Conservation (phyloP, 108 stramenopile species). For the Nitzschia sp. region DNA sequence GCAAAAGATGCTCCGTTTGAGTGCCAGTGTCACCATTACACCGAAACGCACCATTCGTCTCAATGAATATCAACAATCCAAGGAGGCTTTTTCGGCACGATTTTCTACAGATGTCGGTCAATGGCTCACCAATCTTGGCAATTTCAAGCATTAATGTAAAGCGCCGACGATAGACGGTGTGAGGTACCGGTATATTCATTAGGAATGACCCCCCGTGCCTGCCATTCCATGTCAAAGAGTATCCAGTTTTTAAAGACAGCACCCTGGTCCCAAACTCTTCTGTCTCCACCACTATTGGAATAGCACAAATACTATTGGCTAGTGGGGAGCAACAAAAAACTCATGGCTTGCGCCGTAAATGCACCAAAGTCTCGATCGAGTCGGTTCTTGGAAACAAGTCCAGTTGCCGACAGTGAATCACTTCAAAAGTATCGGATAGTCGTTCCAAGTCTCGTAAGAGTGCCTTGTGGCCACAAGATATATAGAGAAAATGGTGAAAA, state of each 20-base stretch:
- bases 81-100: slow-evolving; percentile 30
- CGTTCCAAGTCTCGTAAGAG: slow-evolving; percentile 63
- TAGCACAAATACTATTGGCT: no score
- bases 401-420: slow-evolving; percentile 53
- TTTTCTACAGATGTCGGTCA: slow-evolving; percentile 44
- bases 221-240: no score
- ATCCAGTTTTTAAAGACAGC: no score
- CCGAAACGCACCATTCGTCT: slow-evolving; percentile 38
- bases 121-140: slow-evolving; percentile 48
- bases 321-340: no score
- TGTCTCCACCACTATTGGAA: no score
- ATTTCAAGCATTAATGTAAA: slow-evolving; percentile 19
- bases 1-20: slow-evolving; percentile 23
- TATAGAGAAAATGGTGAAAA: slow-evolving; percentile 61
- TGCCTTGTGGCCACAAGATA: slow-evolving; percentile 69
- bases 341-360: slow-evolving; percentile 43
- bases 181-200: no score
- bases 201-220: no score
- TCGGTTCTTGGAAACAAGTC: slow-evolving; percentile 80
- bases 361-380: slow-evolving; percentile 72
- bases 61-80: slow-evolving; percentile 30
- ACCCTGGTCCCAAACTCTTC: no score
- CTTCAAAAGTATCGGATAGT: slow-evolving; percentile 44
- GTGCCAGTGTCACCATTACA: slow-evolving; percentile 48
- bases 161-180: no score